A percentile compares a stretch with the other conserved stretches of the same genome.
Conservation (phyloP, 148 eudicot genomes). For the Fagopyrum tataricum region DNA sequence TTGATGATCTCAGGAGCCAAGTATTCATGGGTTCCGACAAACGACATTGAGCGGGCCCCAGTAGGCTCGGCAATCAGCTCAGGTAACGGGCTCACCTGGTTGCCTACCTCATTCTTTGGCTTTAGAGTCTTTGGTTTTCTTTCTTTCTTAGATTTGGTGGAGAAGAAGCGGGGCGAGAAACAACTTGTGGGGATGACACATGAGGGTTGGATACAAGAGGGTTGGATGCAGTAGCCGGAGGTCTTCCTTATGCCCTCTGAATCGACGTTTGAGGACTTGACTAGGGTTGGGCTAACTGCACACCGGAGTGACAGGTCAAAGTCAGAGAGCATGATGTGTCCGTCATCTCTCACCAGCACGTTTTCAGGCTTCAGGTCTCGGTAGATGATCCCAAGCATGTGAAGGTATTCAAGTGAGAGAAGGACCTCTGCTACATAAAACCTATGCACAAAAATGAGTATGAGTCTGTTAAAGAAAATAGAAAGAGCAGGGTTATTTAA, state of each 20-base stretch:
- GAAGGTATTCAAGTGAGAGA: slow-evolving; percentile 89
- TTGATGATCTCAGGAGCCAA: slow-evolving; percentile 90
- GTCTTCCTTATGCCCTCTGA: slow-evolving; percentile 35
- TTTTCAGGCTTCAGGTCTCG: slow-evolving; percentile 97
- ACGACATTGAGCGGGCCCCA: slow-evolving; percentile 86
- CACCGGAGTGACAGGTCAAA: slow-evolving; percentile 93
- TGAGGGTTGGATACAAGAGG: slow-evolving; percentile 73
- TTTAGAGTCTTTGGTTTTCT: slow-evolving; percentile 41
- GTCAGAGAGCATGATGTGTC: slow-evolving; percentile 93
- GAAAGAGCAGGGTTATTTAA: neutral
- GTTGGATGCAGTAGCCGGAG: slow-evolving; percentile 57
- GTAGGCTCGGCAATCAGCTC: slow-evolving; percentile 95
- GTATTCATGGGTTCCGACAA: slow-evolving; percentile 93
- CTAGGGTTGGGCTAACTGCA: slow-evolving; percentile 76
- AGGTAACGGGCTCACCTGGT: slow-evolving; percentile 76
- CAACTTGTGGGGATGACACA: slow-evolving; percentile 72
- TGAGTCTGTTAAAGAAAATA: too few relatives aligned
- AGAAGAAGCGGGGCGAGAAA: slow-evolving; percentile 62
- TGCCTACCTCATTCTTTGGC: slow-evolving; percentile 54
- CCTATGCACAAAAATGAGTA: slow-evolving; percentile 25
- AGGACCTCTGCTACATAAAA: slow-evolving; percentile 92
- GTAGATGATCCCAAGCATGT: slow-evolving; percentile 93
- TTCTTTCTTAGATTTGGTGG: slow-evolving; percentile 71
- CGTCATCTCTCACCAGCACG: slow-evolving; percentile 88
- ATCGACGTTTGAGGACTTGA: slow-evolving; percentile 49